These are phyloP conservation scores for Coniochaeta sp. DNA, from an alignment of 2,329 filamentous ascomycete species.

Conservation along the genomic window DNA sequence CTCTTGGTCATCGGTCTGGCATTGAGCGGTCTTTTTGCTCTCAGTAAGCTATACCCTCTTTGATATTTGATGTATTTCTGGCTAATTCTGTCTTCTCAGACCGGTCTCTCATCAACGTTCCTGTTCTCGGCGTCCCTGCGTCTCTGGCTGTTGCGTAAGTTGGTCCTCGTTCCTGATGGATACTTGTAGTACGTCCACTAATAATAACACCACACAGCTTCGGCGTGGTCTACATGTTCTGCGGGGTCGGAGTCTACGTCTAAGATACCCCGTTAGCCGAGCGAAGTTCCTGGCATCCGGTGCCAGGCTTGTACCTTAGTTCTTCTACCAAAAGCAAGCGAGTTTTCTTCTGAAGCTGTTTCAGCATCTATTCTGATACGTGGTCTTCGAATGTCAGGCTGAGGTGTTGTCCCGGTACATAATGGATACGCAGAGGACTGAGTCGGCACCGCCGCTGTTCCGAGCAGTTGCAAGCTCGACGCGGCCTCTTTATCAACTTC, in stretches of 20 bases:
- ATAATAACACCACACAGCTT: slow-evolving; percentile 46
- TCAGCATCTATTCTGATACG: neutral
- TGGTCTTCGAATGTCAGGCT: neutral
- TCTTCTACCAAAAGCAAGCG: slow-evolving; percentile 19
- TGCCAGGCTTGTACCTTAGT: slow-evolving; percentile 30
- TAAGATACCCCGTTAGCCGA: slow-evolving; percentile 45
- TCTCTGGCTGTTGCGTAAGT: slow-evolving; percentile 85
- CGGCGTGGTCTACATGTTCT: slow-evolving; percentile 97
- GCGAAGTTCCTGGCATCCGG: slow-evolving; percentile 8
- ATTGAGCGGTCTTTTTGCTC: slow-evolving; percentile 70
- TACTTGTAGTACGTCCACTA: too few species aligned
- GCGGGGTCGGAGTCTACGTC: slow-evolving; percentile 96
- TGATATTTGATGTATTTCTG: neutral
- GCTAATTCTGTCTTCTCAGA: slow-evolving; percentile 44
- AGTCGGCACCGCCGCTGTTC: slow-evolving; percentile 46
- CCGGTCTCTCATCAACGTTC: slow-evolving; percentile 70
- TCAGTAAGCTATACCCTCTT: slow-evolving; percentile 55
- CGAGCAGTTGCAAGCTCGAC: slow-evolving; percentile 72
- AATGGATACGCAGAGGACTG: slow-evolving; percentile 11
- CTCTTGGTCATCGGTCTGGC: slow-evolving; percentile 66
- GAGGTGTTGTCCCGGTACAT: neutral
- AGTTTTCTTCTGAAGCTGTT: slow-evolving; percentile 10
- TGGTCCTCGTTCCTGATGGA: too few species aligned
- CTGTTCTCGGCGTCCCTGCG: slow-evolving; percentile 74
- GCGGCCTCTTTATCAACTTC: slow-evolving; percentile 60